Conservation (phyloP, 2,329 filamentous ascomycete genomes). For the Aspergillus ibericus region DNA sequence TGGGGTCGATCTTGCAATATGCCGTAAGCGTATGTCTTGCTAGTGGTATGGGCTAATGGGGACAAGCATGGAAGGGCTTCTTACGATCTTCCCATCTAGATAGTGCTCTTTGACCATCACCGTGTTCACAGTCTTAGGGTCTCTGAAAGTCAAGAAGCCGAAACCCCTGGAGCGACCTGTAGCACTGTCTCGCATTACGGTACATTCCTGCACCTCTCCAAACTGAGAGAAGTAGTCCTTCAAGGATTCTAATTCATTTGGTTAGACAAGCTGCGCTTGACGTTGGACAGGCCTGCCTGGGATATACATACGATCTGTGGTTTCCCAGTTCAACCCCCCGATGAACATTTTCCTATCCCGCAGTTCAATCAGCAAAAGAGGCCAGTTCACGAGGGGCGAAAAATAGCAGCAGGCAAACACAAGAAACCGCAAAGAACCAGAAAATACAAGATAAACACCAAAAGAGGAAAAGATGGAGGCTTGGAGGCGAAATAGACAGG, state of each 20-base stretch:
- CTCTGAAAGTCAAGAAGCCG: constrained; percentile 95
- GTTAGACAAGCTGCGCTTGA: constrained; percentile 26
- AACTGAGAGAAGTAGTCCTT: constrained; percentile 98
- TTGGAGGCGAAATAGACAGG: neutral
- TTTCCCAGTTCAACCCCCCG: constrained; percentile 98
- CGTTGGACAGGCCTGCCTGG: constrained; percentile 5
- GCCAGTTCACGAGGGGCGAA: constrained; percentile 4
- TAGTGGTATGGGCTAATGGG: neutral
- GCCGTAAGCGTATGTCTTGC: constrained; percentile 23
- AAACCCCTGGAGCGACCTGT: constrained; percentile 94
- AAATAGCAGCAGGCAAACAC: neutral
- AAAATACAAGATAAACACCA: neutral
- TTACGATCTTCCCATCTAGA: constrained; percentile 95
- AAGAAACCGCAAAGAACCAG: neutral
- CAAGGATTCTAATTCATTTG: constrained; percentile 70
- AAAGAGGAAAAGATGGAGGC: neutral
- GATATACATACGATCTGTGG: constrained; percentile 80
- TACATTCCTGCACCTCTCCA: constrained; percentile 95
- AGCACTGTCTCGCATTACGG: constrained; percentile 96
- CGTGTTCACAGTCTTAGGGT: constrained; percentile 95
- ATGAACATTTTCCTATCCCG: constrained; percentile 95
- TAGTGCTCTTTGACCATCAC: constrained; percentile 99
- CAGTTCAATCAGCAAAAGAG: constrained; percentile 32
- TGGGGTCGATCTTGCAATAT: constrained; percentile 80
- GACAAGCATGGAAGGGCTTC: constrained; percentile 33